Percentiles rank a stretch among this genome's conserved stretches.
These are phyloP conservation scores for Ceratocystis lukuohia DNA, from an alignment of 2,329 filamentous ascomycete genomes.

Conservation along the genomic window DNA sequence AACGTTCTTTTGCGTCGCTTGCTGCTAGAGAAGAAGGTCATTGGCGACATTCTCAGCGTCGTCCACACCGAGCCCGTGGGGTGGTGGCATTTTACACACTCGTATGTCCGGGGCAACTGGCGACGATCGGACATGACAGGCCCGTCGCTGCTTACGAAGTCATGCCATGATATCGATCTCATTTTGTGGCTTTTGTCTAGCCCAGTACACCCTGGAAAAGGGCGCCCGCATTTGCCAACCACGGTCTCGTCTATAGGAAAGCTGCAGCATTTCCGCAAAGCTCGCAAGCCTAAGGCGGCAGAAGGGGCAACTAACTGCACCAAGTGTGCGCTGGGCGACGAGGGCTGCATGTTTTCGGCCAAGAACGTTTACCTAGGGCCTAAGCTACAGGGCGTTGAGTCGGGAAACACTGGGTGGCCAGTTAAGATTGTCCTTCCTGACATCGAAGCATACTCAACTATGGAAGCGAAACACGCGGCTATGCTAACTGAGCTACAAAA, in stretches of 20 bases:
- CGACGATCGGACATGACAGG: conserved; percentile 63
- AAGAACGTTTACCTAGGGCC: conserved; percentile 66
- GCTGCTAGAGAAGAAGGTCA: conserved; percentile 56
- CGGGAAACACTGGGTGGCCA: conserved; percentile 64
- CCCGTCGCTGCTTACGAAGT: conserved; percentile 81
- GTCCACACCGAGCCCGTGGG: conserved; percentile 92
- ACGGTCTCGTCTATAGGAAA: conserved; percentile 63
- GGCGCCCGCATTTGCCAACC: conserved; percentile 56
- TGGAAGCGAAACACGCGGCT: conserved; percentile 30
- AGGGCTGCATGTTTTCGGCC: conserved; percentile 70
- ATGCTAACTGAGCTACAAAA: conserved; percentile 34
- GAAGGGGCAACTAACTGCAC: conserved; percentile 76
- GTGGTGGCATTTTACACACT: conserved; percentile 91
- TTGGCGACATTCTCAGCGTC: conserved; percentile 75
- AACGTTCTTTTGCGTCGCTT: conserved; percentile 74
- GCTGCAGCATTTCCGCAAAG: conserved; percentile 62
- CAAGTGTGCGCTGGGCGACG: conserved; percentile 42
- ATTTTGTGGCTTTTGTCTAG: conserved; percentile 82
- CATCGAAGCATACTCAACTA: conserved; percentile 60
- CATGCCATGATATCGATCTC: conserved; percentile 91
- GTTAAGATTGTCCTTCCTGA: conserved; percentile 82
- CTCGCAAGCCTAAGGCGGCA: conserved; percentile 62
- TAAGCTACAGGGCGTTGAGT: conserved; percentile 44
- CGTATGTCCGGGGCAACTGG: conserved; percentile 91
- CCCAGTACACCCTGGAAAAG: conserved; percentile 36